Evolutionary conservation across 163 green algal genomes (phyloP).

Genomic region (Chloromonas sp.): DNA sequence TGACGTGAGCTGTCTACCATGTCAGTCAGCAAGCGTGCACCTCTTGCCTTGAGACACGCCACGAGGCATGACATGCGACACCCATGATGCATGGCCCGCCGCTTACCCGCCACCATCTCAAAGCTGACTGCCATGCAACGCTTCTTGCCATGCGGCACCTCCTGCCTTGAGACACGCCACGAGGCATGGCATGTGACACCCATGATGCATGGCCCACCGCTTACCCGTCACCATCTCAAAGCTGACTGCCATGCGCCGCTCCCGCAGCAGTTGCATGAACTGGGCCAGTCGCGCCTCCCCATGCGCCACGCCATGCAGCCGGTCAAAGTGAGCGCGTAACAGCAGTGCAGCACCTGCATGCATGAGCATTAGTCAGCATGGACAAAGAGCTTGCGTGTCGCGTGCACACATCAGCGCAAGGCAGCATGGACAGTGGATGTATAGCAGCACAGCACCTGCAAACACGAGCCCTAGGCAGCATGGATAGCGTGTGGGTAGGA

Average conservation of each 20-base stretch:
- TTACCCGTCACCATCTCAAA: conserved; percentile 53
- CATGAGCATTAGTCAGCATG: no score
- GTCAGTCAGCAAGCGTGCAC: no score
- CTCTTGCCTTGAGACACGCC: no score
- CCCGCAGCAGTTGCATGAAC: conserved; percentile 21
- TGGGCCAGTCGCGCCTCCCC: conserved; percentile 10
- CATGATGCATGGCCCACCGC: background rate
- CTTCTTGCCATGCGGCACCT: background rate
- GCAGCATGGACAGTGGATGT: no score
- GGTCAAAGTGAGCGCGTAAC: conserved; percentile 41
- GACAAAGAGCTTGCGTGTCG: no score
- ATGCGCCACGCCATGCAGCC: conserved; percentile 11
- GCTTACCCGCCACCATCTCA: conserved; percentile 46
- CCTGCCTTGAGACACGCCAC: no score
- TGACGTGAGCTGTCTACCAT: conserved; percentile 9
- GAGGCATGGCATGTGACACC: no score
- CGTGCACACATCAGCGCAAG: no score
- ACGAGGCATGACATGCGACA: no score
- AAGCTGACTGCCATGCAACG: conserved; percentile 40
- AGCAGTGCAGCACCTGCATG: conserved; percentile 32
- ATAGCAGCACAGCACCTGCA: background rate
- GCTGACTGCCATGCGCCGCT: conserved; percentile 29
- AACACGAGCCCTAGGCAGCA: background rate
- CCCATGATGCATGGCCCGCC: no score
- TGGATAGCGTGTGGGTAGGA: background rate